Percentiles rank a stretch among this genome's conserved stretches.
phyloP scores from a whole-genome alignment of 2,329 filamentous ascomycete species.

The Colletotrichum sojae region DNA sequence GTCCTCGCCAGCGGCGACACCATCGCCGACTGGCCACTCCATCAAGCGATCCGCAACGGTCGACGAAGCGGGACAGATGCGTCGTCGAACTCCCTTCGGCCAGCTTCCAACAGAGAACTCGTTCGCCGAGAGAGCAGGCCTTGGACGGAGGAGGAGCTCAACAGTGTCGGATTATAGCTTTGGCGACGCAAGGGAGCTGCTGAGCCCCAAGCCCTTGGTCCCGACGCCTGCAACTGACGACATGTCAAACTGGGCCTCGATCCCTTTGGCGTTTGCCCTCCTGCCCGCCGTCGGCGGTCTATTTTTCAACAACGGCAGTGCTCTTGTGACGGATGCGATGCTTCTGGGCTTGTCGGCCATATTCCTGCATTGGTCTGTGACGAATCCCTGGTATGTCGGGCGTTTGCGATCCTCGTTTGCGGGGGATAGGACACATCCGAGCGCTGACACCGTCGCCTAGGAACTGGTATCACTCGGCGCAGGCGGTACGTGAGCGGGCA shows the following conservation, averaged over 20 bases:
- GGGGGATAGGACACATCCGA: constrained; percentile 23
- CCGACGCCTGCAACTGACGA: constrained; percentile 26
- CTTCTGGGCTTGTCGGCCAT: constrained; percentile 84
- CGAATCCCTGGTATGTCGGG: constrained; percentile 82
- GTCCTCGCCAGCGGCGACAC: constrained; percentile 30
- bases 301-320: constrained; percentile 86
- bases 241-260: constrained; percentile 78
- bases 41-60: constrained; percentile 59
- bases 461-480: constrained; percentile 82
- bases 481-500: constrained; percentile 70
- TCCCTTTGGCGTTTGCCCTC: constrained; percentile 87
- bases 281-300: constrained; percentile 88
- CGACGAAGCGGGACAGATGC: constrained; percentile 51
- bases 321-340: constrained; percentile 87
- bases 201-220: constrained; percentile 64
- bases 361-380: constrained; percentile 93
- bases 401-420: constrained; percentile 4
- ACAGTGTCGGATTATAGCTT: constrained; percentile 83
- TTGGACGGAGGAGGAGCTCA: constrained; percentile 76
- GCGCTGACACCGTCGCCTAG: constrained; percentile 52
- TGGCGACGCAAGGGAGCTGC: constrained; percentile 77
- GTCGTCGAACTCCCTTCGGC: constrained; percentile 41
- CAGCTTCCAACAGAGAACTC: constrained; percentile 47
- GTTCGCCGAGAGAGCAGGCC: constrained; percentile 42
- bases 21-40: constrained; percentile 48